A percentile compares a stretch with the other conserved stretches of the same genome.
Conservation (phyloP, 2,329 filamentous ascomycete genomes). For the Pseudopithomyces maydicus region DNA sequence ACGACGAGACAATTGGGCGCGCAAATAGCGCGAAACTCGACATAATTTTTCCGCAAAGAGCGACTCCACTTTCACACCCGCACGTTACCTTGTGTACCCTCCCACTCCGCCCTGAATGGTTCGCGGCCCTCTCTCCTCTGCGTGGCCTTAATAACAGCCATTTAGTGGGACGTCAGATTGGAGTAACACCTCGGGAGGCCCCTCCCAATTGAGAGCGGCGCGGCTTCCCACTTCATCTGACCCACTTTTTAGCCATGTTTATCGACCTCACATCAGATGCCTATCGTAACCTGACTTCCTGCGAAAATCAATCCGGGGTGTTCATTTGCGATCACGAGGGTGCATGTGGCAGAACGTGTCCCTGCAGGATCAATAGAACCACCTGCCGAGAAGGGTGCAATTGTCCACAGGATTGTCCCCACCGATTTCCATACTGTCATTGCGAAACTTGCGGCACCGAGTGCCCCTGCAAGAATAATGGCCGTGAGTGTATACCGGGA, state of each 20-base stretch:
- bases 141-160: neutral
- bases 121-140: too few species aligned
- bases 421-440: neutral
- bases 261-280: neutral
- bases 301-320: neutral
- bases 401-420: neutral
- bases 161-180: neutral
- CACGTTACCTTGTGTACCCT: too few species aligned
- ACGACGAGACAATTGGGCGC: too few species aligned
- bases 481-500: neutral
- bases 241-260: neutral
- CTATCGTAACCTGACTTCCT: neutral
- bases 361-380: neutral
- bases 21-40: too few species aligned
- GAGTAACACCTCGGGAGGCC: neutral
- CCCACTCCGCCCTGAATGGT: too few species aligned
- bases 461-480: neutral
- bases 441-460: neutral
- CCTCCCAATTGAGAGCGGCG: neutral
- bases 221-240: neutral
- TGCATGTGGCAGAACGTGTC: neutral
- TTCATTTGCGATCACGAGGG: neutral
- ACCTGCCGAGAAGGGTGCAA: neutral
- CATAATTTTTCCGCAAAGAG: too few species aligned
- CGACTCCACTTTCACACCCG: too few species aligned